phyloP scores from a whole-genome alignment of 495 filamentous ascomycete genomes.

The Polyplosphaeria fusca region DNA sequence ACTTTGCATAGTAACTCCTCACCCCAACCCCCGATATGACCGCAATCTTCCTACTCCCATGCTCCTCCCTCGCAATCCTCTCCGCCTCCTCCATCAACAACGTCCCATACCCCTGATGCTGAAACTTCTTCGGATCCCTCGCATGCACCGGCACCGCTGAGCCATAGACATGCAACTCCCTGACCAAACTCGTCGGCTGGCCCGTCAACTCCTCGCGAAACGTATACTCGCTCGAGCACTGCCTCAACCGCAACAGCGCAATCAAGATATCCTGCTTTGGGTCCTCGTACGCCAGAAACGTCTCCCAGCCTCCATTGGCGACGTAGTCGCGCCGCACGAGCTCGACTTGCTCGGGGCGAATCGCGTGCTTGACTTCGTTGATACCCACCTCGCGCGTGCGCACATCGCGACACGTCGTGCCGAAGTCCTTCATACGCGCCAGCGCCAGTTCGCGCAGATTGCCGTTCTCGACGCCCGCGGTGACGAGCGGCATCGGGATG shows the following conservation, averaged over 20 bases:
- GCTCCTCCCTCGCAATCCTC: conserved; percentile 87
- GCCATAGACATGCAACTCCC: conserved; percentile 95
- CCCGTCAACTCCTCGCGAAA: conserved; percentile 83
- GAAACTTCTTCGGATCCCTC: conserved; percentile 89
- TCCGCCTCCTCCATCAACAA: conserved; percentile 97
- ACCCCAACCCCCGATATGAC: conserved; percentile 96
- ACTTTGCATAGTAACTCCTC: conserved; percentile 84
- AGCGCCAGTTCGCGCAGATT: conserved; percentile 91
- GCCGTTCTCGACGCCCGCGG: conserved; percentile 94
- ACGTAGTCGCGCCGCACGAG: conserved; percentile 92
- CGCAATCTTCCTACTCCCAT: conserved; percentile 87
- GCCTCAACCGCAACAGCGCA: conserved; percentile 81
- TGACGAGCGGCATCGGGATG: conserved; percentile 97
- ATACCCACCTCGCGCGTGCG: conserved; percentile 95
- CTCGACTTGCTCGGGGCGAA: conserved; percentile 92
- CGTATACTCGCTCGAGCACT: conserved; percentile 84
- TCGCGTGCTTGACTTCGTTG: conserved; percentile 98
- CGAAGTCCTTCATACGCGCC: conserved; percentile 96
- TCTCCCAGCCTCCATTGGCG: conserved; percentile 97
- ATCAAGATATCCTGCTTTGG: conserved; percentile 98
- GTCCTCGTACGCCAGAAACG: conserved; percentile 95
- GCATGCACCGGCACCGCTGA: conserved; percentile 93
- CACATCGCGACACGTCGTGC: conserved; percentile 95
- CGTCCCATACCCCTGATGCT: conserved; percentile 96
- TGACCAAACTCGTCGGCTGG: conserved; percentile 85